Evolutionary conservation across 306 rosid species (phyloP), one percentile per base, ranked within the genome.

Genomic region (Erythrophleum fordii): DNA sequence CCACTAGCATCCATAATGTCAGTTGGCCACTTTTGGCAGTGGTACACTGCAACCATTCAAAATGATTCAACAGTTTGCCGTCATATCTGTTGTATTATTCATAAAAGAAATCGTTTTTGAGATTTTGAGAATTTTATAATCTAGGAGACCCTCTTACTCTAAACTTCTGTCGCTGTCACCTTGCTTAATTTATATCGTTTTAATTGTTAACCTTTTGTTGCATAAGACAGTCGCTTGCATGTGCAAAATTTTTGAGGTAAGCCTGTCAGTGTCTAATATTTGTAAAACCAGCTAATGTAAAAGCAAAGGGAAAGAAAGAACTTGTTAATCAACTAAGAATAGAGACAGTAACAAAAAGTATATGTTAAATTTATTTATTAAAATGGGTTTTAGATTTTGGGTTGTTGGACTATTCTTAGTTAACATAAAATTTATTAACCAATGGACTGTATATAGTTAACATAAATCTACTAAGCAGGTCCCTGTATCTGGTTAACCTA

Each of bases 221-320:
- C 59, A 75, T 75, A 66, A 75, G 51, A 67, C 37, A 14, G 23
- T 35, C 23, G 4, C 41, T 4, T 0, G 28, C 18, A 37, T 68
- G 31, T 22, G 12, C 52, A 56, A 45, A 23, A 31, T 25, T 70
- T 14, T 17, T 14, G 17, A 31, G 5, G 12, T 3, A 76, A 42
- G 45, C 11, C 46, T 74, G 41, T 48, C 69, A 42, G 22, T 20
- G 42, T 58, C 53, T 55, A 39, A 68, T 56, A 29, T 31, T 35
- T 66, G 62, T 55, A 58, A 67, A 58, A 75, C 76, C 23, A 37
- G 42, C 44, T 53, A 42, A 52, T 34, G 44, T 68, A 26, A 65
- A 81, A 65, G 11, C 41, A 67, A 55, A 73, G 49, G 61, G 20
- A 61, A 41, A 48, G 49, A 25, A 42, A 65, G 56, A 48, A 41